phyloP scores from a whole-genome alignment of 2,329 filamentous ascomycete genomes.

The Paracamarosporium sp. region DNA sequence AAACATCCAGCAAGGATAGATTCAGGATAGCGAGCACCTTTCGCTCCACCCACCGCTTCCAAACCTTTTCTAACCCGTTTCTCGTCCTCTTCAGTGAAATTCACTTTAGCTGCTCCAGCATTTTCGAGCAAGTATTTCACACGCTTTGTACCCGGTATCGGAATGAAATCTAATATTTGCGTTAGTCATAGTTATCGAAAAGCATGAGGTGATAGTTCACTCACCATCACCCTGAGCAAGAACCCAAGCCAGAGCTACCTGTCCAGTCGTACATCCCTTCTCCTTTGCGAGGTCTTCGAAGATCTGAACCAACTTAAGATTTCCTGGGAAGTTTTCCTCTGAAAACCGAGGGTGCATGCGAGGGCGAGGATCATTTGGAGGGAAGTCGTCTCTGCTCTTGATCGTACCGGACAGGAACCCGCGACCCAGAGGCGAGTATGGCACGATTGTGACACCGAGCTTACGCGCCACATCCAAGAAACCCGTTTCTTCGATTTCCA shows the following conservation, averaged over 20 bases:
- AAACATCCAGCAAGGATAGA: neutral
- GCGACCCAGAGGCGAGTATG: conserved; percentile 39
- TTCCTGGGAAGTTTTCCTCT: conserved; percentile 34
- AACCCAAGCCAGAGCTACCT: conserved; percentile 55
- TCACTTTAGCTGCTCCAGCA: conserved; percentile 10
- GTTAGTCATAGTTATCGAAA: neutral
- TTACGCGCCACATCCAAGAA: conserved; percentile 45
- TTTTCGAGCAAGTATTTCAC: conserved; percentile 21
- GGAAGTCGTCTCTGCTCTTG: conserved; percentile 51
- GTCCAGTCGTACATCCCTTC: conserved; percentile 62
- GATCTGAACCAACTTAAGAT: conserved; percentile 27
- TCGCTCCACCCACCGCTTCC: conserved; percentile 23
- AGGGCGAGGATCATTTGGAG: conserved; percentile 33
- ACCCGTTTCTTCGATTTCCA: conserved; percentile 48
- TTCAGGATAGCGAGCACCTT: conserved; percentile 11
- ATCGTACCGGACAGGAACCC: conserved; percentile 19
- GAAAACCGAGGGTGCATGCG: conserved; percentile 46
- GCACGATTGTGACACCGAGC: conserved; percentile 40
- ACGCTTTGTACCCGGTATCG: conserved; percentile 56
- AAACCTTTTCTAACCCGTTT: conserved; percentile 44
- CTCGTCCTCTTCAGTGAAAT: conserved; percentile 17
- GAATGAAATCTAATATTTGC: conserved; percentile 49
- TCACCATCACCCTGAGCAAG: conserved; percentile 31
- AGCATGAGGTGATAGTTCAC: neutral
- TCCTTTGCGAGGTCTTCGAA: conserved; percentile 24